These are phyloP conservation scores for Mycena albidolilacea DNA, from an alignment of 768 basidiomycete genomes.

Conservation along the genomic window DNA sequence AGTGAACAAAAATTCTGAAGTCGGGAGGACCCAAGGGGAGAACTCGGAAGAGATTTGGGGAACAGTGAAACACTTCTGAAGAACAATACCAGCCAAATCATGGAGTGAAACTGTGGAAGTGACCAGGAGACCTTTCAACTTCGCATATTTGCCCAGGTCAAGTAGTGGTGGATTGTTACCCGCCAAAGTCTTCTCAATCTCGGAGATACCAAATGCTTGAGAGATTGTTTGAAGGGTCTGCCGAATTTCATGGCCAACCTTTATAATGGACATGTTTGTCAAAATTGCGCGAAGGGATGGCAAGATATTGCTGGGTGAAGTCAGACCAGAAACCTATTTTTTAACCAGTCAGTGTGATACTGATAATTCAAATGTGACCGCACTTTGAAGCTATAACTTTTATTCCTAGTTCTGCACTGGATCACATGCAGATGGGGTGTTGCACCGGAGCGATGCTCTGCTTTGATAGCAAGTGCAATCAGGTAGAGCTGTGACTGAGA, in stretches of 20 bases:
- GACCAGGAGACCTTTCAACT: background rate
- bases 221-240: background rate
- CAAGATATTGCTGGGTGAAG: too few species aligned
- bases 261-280: background rate
- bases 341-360: too few species aligned
- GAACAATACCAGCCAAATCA: background rate
- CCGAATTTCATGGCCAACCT: background rate
- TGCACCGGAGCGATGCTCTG: background rate
- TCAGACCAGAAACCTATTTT: background rate
- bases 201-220: background rate
- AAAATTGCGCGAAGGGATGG: slow-evolving; percentile 2
- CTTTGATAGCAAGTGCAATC: background rate
- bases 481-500: background rate
- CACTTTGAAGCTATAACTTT: background rate
- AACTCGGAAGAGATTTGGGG: too few species aligned
- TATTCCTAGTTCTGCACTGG: background rate
- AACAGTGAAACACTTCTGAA: too few species aligned
- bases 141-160: too few species aligned
- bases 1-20: background rate
- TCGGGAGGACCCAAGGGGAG: too few species aligned
- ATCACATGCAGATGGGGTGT: background rate
- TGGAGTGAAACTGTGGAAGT: background rate
- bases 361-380: background rate
- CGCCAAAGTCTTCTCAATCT: background rate
- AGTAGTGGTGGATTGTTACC: too few species aligned